Conservation (phyloP, 768 basidiomycete species). For the Tulasnella sp. region DNA sequence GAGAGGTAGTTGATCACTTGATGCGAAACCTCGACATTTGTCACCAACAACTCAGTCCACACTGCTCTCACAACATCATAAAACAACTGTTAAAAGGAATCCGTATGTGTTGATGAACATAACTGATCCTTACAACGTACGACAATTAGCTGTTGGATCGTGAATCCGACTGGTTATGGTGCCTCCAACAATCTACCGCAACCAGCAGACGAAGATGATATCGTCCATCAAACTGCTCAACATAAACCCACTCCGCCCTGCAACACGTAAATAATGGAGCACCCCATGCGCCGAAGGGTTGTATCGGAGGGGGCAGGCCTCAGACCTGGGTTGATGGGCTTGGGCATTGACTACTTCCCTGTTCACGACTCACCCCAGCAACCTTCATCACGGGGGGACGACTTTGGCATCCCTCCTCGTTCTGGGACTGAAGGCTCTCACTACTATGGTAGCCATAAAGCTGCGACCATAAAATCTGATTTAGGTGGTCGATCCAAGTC, state of each 20-base stretch:
- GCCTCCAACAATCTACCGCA: neutral
- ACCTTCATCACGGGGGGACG: neutral
- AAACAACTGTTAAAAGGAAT: no score
- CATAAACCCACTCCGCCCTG: neutral
- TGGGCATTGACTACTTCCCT: slow-evolving; percentile 3
- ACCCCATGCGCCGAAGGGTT: slow-evolving; percentile 9
- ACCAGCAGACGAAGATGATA: neutral
- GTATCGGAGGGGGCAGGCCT: neutral
- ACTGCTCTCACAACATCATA: no score
- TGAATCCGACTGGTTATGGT: neutral
- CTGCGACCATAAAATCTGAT: neutral
- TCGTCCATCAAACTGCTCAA: neutral
- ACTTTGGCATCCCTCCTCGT: neutral
- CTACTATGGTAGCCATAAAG: neutral
- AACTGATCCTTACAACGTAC: no score
- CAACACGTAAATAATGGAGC: neutral
- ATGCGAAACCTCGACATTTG: no score
- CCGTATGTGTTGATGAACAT: no score
- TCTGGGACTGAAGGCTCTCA: neutral
- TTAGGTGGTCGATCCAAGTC: neutral
- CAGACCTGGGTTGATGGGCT: neutral
- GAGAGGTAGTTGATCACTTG: no score
- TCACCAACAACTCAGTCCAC: no score
- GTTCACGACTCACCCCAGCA: neutral
- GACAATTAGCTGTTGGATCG: neutral